Evolutionary conservation across 148 eudicot genomes (phyloP), one percentile per base, ranked within the genome.

Genomic region (Salicornia ramosissima): DNA sequence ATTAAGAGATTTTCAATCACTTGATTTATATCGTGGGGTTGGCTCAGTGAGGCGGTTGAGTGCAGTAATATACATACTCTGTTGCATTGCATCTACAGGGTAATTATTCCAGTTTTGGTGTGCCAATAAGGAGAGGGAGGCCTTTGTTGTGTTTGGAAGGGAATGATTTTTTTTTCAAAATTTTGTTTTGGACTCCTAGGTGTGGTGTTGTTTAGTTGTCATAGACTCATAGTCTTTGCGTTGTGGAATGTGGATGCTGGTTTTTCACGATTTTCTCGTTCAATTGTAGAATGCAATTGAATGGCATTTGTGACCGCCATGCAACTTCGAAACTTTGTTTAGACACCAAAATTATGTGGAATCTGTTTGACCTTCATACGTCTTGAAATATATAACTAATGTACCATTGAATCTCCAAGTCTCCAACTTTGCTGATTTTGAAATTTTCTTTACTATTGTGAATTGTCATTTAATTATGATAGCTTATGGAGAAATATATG

Each of bases 401-500:
- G 8, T 42, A 62, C 47, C 31, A 6, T 62, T 2, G 30, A 9
- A 56, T 54, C 7, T 18, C 24, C 33, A 28, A 9, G 46, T 54
- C 7, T 18, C 24, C 33, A 28, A 26, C 54, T 40, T 64, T 28
- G 26, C 46, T 42, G 18, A 46, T 26, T 67, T 59, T 36, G 11
- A 39, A 19, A 60, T 25, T 22, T 45, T 3, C 22, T 14, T 31
- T 42, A 22, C 34, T 30, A 56, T 61, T n/a, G n/a, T n/a, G n/a
- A n/a, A n/a, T 53, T 52, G 33, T 50, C 29, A 40, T 28, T 28
- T 2, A n/a, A 13, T 25, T 52, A 10, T 56, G 70, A 33, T 71
- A 50, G 70, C 75, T 70, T 71, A 69, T 50, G 71, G 49, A 62
- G 30, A 60, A 33, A 36, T 68, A 60, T 70, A 39, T 75, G 31